Evolutionary conservation across 2,329 filamentous ascomycete genomes (phyloP), one percentile per base, ranked within the genome.

Genomic region (Paecilomyces sp.): DNA sequence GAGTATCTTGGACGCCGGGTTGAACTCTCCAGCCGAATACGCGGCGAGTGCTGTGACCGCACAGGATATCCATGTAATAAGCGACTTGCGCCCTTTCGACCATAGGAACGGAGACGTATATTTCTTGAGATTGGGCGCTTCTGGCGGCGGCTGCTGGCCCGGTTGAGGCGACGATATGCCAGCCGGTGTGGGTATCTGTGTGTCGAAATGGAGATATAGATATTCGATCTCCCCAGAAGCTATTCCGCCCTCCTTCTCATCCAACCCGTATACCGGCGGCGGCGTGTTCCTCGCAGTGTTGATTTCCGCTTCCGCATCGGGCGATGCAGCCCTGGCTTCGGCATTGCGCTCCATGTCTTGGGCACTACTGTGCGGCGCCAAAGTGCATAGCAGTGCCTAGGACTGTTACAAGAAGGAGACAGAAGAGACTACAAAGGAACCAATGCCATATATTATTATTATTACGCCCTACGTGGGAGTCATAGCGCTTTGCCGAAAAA

Each of bases 1-100:
- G 79, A 96, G 86, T 57, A 89, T 82, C 4, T 74, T 73, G 0
- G 86, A 78, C 0, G 89, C 85, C 0, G 91, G 88, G 6, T 88
- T 88, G 73, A 94, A 94, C 2, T 90, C 84, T 2, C 92, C 92
- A 0, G 92, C 89, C 0, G 88, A 84, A 72, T 92, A 95, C 6
- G 91, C 91, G 0, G 91, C 90, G 56, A 92, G 76, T 22, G 85
- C 82, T 0, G 91, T 95, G 1, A 90, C 90, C 6, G 86, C 74
- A 70, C 89, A 95, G 8, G 89, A 90, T 12, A 96, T 80, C 68
- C 82, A 83, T 8, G 93, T 85, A 66, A 90, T 85, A 61, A 89
- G 72, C 25, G 80, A 81, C 72, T 97, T 97, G 61, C 86, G 85
- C 54, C 78, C 79, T 58, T 77, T 70, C 0, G 89, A 84, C 91